These are phyloP conservation scores for Takakia lepidozioides DNA, from an alignment of 225 moss, liverwort and hornwort genomes.

Conservation along the genomic window DNA sequence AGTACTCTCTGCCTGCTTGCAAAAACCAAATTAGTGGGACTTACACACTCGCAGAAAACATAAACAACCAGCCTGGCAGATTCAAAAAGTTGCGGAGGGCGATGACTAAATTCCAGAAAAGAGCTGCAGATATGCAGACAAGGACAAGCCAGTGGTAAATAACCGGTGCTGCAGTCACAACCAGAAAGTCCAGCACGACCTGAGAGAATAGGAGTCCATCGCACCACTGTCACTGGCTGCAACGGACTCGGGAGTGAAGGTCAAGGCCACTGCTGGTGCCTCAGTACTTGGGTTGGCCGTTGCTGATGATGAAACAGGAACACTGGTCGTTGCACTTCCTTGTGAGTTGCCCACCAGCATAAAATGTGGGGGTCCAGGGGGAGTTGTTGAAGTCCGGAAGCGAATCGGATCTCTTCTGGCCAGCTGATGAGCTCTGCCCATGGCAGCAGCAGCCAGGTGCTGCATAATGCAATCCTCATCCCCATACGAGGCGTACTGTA, in stretches of 20 bases:
- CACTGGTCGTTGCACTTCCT: slow-evolving; percentile 32
- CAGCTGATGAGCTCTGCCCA: slow-evolving; percentile 52
- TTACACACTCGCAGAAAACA: background rate
- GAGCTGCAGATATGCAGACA: too few species aligned
- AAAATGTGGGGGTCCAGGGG: slow-evolving; percentile 36
- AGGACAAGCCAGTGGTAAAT: background rate
- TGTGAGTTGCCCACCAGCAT: slow-evolving; percentile 43
- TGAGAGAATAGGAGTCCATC: slow-evolving; percentile 19
- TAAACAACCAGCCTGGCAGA: background rate
- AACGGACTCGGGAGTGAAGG: slow-evolving; percentile 36
- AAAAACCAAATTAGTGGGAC: background rate
- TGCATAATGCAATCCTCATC: slow-evolving; percentile 65
- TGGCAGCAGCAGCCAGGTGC: slow-evolving; percentile 54
- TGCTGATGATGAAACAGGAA: slow-evolving; percentile 39
- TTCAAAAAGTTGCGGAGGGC: too few species aligned
- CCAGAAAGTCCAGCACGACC: slow-evolving; percentile 11
- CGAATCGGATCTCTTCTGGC: slow-evolving; percentile 47
- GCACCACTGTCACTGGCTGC: slow-evolving; percentile 27
- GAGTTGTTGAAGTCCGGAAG: slow-evolving; percentile 36
- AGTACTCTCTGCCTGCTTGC: slow-evolving; percentile 27
- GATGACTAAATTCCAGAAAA: too few species aligned
- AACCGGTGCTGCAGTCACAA: background rate
- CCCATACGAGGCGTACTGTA: slow-evolving; percentile 56
- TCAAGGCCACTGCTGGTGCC: slow-evolving; percentile 26
- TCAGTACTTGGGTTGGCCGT: slow-evolving; percentile 22